Percentiles rank a stretch among this genome's conserved stretches.
Conservation (phyloP, 169 alveolate species). For the Plasmodium knowlesi region DNA sequence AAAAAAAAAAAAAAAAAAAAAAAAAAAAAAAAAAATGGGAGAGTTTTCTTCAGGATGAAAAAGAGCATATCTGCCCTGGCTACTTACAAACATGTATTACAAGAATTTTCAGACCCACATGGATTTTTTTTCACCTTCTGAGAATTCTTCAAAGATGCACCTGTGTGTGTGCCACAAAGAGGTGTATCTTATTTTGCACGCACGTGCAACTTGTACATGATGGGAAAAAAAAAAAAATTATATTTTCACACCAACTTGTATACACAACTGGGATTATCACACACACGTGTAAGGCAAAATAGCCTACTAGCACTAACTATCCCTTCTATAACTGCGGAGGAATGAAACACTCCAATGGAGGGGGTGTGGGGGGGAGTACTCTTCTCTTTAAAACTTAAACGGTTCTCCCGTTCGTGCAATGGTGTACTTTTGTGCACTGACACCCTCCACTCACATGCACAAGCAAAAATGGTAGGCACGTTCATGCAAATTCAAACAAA, state of each 20-base stretch:
- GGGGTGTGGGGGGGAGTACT: no score
- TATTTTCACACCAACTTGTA: not conserved
- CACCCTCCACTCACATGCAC: no score
- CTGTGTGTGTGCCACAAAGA: not conserved
- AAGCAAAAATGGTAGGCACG: not conserved
- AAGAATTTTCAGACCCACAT: not conserved
- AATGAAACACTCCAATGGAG: no score
- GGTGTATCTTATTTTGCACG: not conserved
- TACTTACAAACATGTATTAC: not conserved
- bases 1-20: not conserved
- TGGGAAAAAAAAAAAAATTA: not conserved
- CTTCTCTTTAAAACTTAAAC: no score
- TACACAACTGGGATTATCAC: not conserved
- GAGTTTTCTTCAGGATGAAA: not conserved
- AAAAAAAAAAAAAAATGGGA: not conserved
- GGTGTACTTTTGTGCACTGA: no score
- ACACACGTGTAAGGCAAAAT: no score
- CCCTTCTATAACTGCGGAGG: no score
- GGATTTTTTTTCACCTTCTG: no score
- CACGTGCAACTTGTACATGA: not conserved
- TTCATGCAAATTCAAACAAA: not conserved
- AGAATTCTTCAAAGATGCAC: not conserved
- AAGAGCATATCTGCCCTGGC: not conserved
- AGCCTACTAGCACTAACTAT: no score
- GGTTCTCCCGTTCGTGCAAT: no score